Conservation (phyloP, 2,329 filamentous ascomycete genomes). For the Apiospora phragmitis region DNA sequence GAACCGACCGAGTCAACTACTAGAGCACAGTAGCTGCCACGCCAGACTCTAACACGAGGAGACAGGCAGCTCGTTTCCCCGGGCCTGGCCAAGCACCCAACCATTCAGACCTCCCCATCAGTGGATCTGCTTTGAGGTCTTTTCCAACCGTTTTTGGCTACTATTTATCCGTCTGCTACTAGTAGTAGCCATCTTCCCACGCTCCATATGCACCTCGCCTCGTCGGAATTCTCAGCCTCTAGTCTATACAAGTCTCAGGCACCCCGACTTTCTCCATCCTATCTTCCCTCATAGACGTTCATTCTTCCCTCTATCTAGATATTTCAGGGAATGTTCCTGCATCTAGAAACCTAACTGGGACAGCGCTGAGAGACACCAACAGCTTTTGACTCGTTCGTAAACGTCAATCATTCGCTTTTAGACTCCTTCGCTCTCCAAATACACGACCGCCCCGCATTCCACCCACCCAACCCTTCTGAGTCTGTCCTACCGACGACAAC, state of each 20-base stretch:
- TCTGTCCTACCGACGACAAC: not conserved
- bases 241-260: constrained; percentile 5
- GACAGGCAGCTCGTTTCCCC: not conserved
- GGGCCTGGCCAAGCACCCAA: not conserved
- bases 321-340: not conserved
- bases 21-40: not conserved
- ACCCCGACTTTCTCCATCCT: constrained; percentile 1
- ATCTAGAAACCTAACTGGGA: constrained; percentile 1
- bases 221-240: constrained; percentile 8
- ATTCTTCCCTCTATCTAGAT: not conserved
- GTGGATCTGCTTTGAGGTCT: constrained; percentile 4
- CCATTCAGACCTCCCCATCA: not conserved
- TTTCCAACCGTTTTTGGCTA: not conserved
- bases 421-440: constrained; percentile 1
- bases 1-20: not conserved
- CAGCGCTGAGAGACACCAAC: not conserved
- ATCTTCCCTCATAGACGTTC: not conserved
- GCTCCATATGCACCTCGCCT: constrained; percentile 5
- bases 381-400: not conserved
- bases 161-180: not conserved
- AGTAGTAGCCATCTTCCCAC: not conserved
- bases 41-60: constrained; percentile 2
- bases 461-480: not conserved
- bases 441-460: not conserved
- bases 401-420: constrained; percentile 4